These are phyloP conservation scores for Solanum lignicaule DNA, from an alignment of 257 asterid genomes.

Conservation along the genomic window DNA sequence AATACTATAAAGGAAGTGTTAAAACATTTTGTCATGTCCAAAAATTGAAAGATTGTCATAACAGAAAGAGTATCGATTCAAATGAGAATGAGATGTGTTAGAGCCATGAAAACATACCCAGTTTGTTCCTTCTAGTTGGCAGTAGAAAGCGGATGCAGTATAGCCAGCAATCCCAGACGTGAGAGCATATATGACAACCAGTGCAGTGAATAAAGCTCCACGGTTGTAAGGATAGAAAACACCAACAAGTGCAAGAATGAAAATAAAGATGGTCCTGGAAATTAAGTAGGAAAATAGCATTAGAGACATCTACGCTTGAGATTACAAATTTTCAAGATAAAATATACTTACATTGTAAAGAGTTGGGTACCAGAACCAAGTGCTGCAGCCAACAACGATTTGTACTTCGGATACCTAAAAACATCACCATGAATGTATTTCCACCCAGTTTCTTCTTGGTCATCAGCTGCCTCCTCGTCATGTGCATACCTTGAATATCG, in stretches of 20 bases:
- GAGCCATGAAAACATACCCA: conserved; percentile 27
- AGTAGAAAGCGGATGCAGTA: conserved; percentile 37
- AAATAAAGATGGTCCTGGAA: conserved; percentile 30
- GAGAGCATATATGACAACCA: conserved; percentile 37
- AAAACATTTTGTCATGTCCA: neutral
- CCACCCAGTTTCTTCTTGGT: neutral
- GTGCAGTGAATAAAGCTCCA: conserved; percentile 41
- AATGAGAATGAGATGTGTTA: neutral
- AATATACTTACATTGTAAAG: conserved; percentile 36
- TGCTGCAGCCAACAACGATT: conserved; percentile 44
- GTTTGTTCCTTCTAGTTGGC: conserved; percentile 46
- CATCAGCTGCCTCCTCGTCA: conserved; percentile 37
- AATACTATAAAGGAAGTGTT: neutral
- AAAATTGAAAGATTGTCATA: neutral
- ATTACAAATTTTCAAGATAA: neutral
- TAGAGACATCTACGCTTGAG: neutral
- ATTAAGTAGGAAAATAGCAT: neutral
- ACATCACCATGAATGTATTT: conserved; percentile 39
- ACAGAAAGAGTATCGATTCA: neutral
- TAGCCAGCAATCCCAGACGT: conserved; percentile 46
- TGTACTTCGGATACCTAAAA: conserved; percentile 42
- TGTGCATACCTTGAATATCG: conserved; percentile 27
- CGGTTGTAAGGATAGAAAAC: conserved; percentile 48
- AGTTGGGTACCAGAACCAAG: conserved; percentile 46
- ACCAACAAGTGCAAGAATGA: conserved; percentile 35